Conservation (phyloP, 1,284 basidiomycete genomes). For the Acaromyces ingoldii region DNA sequence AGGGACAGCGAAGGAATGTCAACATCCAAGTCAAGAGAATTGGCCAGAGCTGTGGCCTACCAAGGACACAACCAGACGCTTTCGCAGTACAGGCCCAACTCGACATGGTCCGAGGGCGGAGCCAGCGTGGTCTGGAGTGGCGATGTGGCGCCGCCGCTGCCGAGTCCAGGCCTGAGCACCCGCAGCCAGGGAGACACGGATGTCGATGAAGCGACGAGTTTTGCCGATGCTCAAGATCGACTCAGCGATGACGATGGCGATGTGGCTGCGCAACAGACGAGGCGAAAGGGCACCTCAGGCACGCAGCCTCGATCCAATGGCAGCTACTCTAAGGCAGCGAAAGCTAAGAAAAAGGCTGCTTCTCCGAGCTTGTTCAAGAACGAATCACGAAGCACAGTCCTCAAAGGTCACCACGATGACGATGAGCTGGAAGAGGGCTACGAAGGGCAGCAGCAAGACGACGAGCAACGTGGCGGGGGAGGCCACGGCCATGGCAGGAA, state of each 20-base stretch:
- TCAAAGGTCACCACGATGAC: background rate
- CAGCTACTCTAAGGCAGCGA: constrained; percentile 16
- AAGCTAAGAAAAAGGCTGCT: constrained; percentile 22
- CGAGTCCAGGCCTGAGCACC: background rate
- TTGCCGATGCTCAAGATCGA: constrained; percentile 16
- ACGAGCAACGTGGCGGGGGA: background rate
- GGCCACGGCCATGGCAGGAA: constrained; percentile 24
- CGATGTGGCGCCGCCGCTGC: constrained; percentile 7
- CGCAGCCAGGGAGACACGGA: constrained; percentile 2
- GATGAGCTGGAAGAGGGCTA: constrained; percentile 15
- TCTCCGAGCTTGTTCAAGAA: constrained; percentile 25
- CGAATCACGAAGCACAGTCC: background rate
- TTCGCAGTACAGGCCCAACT: constrained; percentile 24
- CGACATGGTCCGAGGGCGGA: constrained; percentile 22
- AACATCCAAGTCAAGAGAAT: constrained; percentile 19
- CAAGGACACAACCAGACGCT: constrained; percentile 10
- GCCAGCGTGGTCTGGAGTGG: constrained; percentile 34
- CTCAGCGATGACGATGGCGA: constrained; percentile 31
- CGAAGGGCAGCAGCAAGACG: constrained; percentile 17
- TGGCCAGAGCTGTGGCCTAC: constrained; percentile 20
- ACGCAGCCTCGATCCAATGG: constrained; percentile 5
- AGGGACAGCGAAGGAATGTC: too few species aligned
- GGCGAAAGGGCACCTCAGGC: constrained; percentile 2
- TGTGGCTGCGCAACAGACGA: constrained; percentile 25
- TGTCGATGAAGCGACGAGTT: background rate